Conservation (phyloP, 257 asterid species). For the Vinca minor region DNA sequence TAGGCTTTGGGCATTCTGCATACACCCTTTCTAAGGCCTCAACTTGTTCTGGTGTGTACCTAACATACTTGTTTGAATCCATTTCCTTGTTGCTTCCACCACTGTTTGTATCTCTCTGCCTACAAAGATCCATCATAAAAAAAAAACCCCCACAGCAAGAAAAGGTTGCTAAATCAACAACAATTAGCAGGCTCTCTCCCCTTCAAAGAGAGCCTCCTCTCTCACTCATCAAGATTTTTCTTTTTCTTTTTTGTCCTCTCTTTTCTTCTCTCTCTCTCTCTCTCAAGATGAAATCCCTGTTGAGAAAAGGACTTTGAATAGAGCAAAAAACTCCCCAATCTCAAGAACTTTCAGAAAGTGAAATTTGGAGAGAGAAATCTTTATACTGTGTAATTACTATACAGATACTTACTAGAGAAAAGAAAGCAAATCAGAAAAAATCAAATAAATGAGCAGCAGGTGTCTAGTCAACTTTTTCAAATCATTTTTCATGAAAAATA, state of each 20-base stretch:
- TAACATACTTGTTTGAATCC: constrained; percentile 87
- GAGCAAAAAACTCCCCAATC: constrained; percentile 17
- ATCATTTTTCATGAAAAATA: neutral
- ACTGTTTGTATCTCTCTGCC: constrained; percentile 54
- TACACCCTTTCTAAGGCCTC: constrained; percentile 94
- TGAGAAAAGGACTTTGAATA: neutral
- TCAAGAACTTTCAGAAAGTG: constrained; percentile 39
- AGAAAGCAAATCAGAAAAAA: constrained; percentile 3
- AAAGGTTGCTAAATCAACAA: neutral
- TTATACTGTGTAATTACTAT: neutral
- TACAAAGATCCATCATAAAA: constrained; percentile 42
- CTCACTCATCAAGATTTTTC: constrained; percentile 51
- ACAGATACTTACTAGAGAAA: constrained; percentile 2
- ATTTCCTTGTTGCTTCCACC: constrained; percentile 51
- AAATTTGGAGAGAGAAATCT: constrained; percentile 32
- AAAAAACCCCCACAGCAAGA: constrained; percentile 10
- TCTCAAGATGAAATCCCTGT: neutral
- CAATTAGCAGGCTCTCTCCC: constrained; percentile 66
- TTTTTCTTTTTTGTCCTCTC: neutral
- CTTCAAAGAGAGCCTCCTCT: constrained; percentile 82
- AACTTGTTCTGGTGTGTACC: constrained; percentile 97
- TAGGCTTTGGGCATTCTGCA: constrained; percentile 88
- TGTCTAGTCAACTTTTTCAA: constrained; percentile 13
- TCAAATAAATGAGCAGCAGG: constrained; percentile 11
- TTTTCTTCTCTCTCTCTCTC: neutral